Evolutionary conservation across 2,329 filamentous ascomycete genomes (phyloP), one percentile per base, ranked within the genome.

Genomic region (Curvularia verruculosa): DNA sequence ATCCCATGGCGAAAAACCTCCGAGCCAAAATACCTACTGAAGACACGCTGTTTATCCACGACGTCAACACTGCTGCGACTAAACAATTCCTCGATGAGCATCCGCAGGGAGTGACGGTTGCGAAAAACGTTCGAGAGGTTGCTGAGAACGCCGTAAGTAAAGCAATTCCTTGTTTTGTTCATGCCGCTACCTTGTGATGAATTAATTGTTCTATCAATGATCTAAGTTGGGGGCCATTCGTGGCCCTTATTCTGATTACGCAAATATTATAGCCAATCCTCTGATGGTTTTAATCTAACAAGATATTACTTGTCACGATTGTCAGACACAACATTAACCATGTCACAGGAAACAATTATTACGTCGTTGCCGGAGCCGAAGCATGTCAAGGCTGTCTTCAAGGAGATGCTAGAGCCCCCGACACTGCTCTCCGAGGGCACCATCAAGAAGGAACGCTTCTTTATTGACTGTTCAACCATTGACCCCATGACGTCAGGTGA

Each of bases 401-500:
- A 86, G 45, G 84, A 88, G 52, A 92, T 98, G 73, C 81, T 96
- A 43, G 82, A 85, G 45, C 80, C 83, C 2, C 80, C 83, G 7
- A 80, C 77, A 5, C 80, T 88, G 5, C 80, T 83, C 6, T 76
- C 76, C 29, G 70, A 82, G 19, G 73, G 79, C 1, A 74, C 83
- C 0, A 65, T 80, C 2, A 79, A 81, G 39, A 83, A 83, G 49
- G 81, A 88, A 56, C 88, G 92, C 37, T 79, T 97, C 56, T 97
- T 96, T 76, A 95, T 99, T 72, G 95, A 99, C 77, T 94, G 90
- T 77, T 98, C 94, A 3, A 99, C 95, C 15, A 98, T 99, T 72
- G 95, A 98, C 77, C 92, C 93, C 0, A 87, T 87, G 29, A 91
- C 92, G 2, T 97, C 93, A 1, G 86, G 86, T 37, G 84, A 87